Percentiles rank a stretch among this genome's conserved stretches.
Conservation (phyloP, 139 green algal species). For the Nannochloris sp. region DNA sequence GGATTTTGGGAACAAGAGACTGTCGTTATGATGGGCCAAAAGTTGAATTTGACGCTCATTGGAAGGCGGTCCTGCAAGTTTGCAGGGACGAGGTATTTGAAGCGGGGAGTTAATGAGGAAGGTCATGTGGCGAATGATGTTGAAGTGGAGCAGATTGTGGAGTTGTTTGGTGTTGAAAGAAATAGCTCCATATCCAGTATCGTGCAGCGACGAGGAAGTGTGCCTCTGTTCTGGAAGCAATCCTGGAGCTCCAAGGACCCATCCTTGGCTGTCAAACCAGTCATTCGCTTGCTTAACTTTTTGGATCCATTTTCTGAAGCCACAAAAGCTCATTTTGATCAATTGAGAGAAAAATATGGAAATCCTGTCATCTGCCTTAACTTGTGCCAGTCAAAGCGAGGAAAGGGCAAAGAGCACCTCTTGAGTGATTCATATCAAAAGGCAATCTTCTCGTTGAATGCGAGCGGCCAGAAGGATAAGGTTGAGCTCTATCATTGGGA, state of each 20-base stretch:
- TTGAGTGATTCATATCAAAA: conserved; percentile 67
- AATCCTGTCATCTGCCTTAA: conserved; percentile 77
- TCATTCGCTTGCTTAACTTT: conserved; percentile 44
- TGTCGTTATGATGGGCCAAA: conserved; percentile 66
- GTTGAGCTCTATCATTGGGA: conserved; percentile 66
- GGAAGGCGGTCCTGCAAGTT: conserved; percentile 83
- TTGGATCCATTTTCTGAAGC: conserved; percentile 74
- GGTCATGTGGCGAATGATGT: conserved; percentile 93
- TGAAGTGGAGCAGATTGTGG: conserved; percentile 75
- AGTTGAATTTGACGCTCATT: conserved; percentile 76
- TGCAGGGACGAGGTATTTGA: conserved; percentile 90
- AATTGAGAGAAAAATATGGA: conserved; percentile 58
- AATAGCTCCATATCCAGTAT: conserved; percentile 3
- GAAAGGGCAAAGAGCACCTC: conserved; percentile 68
- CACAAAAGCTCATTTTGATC: conserved; percentile 36
- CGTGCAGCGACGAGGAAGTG: conserved; percentile 73
- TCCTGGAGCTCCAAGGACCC: conserved; percentile 21
- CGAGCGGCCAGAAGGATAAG: conserved; percentile 8
- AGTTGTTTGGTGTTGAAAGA: neutral
- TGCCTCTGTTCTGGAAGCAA: conserved; percentile 93
- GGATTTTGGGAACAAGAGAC: conserved; percentile 83
- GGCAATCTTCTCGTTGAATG: conserved; percentile 74
- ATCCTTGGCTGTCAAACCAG: neutral
- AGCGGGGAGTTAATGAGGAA: conserved; percentile 78
- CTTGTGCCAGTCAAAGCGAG: conserved; percentile 72